Base-by-base conservation (phyloP, 1,284 basidiomycete genomes). In the Afroboletus lepidellus region DNA sequence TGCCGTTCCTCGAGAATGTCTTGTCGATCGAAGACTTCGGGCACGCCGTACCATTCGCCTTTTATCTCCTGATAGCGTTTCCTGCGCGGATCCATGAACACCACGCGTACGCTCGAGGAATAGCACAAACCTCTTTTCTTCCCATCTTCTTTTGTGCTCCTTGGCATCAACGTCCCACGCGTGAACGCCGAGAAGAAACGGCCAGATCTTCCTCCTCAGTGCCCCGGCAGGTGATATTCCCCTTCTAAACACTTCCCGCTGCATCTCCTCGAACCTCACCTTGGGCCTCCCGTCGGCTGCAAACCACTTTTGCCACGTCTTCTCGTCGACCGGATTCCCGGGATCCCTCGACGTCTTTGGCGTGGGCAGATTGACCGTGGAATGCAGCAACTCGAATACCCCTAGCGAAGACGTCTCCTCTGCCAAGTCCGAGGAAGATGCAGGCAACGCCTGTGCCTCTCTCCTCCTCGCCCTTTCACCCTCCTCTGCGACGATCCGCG, bases 401-500 rank as follows among this genome's bases (percentile, higher is more conserved):
- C 94, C 94, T 18, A 95, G 71, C 4, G 85, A 84, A 0, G 85
- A 87, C 2, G 80, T 75, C 60, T 92, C 84, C 62, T 90, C 85
- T 16, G 74, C 76, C n/a, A 79, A 60, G 44, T 76, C 75, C 8
- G 67, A 61, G 8, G 74, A 69, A 9, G 77, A 75, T 3, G 77
- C 69, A 3, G 83, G 80, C 8, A 89, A 62, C 0, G 78, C 75
- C 60, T 87, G 84, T 0, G 86, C 83, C 69, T 97, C 93, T 46
- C 81, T 78, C 55, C 84, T 75, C 30, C 94, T 79, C 8, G 92
- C 85, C 12, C 90, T 80, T 67, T 98, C 94, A 8, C 94, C 94
- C 67, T 97, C 94, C 70, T 97, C 94, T 1, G 94, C 96, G 0
- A 99, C 96, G 42, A 94, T 87, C 48, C 94, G 78, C 0, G 97